phyloP scores from a whole-genome alignment of 164 flowering plant genomes.

The Akebia trifoliata region DNA sequence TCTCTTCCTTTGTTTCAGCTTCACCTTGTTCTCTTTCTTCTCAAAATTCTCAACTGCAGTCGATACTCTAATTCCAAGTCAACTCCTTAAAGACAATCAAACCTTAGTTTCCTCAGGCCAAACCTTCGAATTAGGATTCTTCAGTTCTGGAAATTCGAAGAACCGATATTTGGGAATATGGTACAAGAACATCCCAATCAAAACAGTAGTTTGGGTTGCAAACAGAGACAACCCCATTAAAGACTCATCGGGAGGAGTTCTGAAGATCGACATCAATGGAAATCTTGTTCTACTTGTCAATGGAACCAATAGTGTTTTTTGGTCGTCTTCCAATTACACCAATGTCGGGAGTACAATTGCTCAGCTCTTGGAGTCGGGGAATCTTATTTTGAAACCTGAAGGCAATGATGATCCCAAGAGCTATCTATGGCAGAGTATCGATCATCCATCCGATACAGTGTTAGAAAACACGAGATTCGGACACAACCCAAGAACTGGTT shows the following conservation, averaged over 20 bases:
- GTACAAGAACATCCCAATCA: slow-evolving; percentile 5
- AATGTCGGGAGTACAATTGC: slow-evolving; percentile 5
- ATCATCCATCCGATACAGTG: slow-evolving; percentile 27
- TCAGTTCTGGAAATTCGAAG: neutral
- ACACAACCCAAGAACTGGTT: slow-evolving; percentile 14
- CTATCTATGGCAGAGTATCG: slow-evolving; percentile 40
- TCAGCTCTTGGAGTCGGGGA: slow-evolving; percentile 24
- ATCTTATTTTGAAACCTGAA: slow-evolving; percentile 20
- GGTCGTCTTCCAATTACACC: slow-evolving; percentile 15
- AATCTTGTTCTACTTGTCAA: slow-evolving; percentile 4
- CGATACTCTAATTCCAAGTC: too few relatives aligned
- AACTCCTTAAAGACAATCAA: too few relatives aligned
- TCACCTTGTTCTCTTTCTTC: neutral
- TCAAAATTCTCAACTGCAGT: too few relatives aligned
- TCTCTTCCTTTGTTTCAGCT: too few relatives aligned
- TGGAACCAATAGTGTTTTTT: neutral
- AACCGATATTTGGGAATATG: slow-evolving; percentile 18
- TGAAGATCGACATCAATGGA: neutral
- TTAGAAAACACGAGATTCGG: slow-evolving; percentile 35
- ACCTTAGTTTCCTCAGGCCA: slow-evolving; percentile 1
- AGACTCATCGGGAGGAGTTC: neutral
- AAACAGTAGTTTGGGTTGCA: slow-evolving; percentile 13
- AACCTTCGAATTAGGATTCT: slow-evolving; percentile 13
- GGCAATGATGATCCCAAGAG: neutral
- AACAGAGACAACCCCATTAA: slow-evolving; percentile 10